These are phyloP conservation scores for Gonium pectorale DNA, from an alignment of 139 green algal species.

Conservation along the genomic window DNA sequence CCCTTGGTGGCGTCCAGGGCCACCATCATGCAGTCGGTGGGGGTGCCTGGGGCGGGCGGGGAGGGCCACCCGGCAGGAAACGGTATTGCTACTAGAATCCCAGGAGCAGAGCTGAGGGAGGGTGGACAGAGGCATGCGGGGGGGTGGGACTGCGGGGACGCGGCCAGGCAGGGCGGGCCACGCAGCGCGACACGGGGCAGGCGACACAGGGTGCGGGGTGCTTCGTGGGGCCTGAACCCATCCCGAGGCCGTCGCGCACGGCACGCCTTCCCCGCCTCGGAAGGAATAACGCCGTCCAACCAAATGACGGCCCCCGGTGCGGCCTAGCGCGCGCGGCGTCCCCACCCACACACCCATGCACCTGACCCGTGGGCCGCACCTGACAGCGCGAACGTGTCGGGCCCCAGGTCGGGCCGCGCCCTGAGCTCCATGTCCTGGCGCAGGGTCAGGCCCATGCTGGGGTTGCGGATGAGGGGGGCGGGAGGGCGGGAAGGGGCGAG, in stretches of 20 bases:
- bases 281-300: too few species aligned
- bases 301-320: background rate
- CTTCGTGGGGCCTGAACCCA: too few species aligned
- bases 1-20: conserved; percentile 40
- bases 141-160: background rate
- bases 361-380: too few species aligned
- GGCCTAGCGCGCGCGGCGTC: background rate
- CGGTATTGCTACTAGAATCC: background rate
- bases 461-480: background rate
- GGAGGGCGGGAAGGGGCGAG: too few species aligned
- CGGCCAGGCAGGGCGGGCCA: background rate
- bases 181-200: too few species aligned
- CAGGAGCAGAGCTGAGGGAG: too few species aligned
- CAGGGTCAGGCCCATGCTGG: conserved; percentile 41
- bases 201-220: too few species aligned
- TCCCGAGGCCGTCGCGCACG: too few species aligned
- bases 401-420: conserved; percentile 13
- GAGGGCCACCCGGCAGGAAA: background rate
- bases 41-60: conserved; percentile 6
- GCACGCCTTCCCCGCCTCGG: too few species aligned
- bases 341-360: too few species aligned
- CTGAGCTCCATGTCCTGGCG: conserved; percentile 30
- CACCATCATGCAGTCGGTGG: conserved; percentile 45
- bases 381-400: conserved; percentile 32
- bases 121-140: too few species aligned